Conservation (phyloP, 139 green algal genomes). For the Eudorina sp. region DNA sequence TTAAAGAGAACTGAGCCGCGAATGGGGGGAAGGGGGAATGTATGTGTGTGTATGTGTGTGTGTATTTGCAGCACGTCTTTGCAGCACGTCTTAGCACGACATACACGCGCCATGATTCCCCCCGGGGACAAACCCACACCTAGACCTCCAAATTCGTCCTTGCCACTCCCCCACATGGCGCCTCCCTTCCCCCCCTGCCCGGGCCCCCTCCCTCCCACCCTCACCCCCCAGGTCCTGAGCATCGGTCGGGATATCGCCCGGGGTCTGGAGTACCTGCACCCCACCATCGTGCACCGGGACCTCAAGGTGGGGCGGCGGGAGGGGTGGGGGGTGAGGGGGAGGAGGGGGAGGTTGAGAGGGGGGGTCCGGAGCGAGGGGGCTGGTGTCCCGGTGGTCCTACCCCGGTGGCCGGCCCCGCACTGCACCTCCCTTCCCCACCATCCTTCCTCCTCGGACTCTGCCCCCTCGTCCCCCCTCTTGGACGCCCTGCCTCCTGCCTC, state of each 20-base stretch:
- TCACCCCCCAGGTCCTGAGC: not conserved
- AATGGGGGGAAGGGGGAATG: not conserved
- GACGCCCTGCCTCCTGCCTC: no score
- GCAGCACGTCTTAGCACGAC: not conserved
- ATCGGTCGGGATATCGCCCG: conserved; percentile 4
- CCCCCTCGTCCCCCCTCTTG: no score
- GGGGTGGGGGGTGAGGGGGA: not conserved
- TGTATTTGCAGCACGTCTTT: not conserved
- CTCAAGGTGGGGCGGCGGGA: conserved; percentile 2
- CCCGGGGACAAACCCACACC: no score
- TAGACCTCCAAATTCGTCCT: not conserved
- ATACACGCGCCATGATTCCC: not conserved
- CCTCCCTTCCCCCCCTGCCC: not conserved
- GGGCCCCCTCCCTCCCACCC: not conserved
- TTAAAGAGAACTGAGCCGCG: not conserved
- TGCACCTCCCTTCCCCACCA: not conserved
- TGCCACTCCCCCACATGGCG: not conserved
- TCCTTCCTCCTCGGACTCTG: not conserved
- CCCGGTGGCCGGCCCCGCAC: not conserved
- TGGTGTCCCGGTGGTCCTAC: not conserved
- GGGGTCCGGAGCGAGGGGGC: not conserved
- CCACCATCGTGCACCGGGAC: conserved; percentile 42
- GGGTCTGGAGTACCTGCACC: conserved; percentile 33
- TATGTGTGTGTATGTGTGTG: not conserved
- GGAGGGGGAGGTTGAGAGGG: not conserved